These are phyloP conservation scores for Rauvolfia tetraphylla DNA, from an alignment of 257 asterid species.

Conservation along the genomic window DNA sequence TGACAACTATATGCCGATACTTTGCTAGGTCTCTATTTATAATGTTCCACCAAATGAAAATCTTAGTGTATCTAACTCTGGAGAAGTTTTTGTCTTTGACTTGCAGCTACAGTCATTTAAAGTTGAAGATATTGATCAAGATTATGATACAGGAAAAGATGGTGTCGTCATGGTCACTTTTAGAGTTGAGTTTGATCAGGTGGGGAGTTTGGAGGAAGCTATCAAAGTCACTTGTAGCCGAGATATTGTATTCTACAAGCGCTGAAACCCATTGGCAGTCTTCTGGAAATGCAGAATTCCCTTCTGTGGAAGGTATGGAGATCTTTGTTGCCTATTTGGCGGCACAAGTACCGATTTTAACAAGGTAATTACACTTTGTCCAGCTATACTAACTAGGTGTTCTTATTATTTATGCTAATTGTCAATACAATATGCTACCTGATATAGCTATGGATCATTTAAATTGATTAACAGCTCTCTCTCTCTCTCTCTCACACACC, in stretches of 20 bases:
- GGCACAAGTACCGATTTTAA: background rate
- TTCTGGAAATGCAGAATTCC: background rate
- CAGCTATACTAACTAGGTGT: background rate
- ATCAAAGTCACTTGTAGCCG: conserved; percentile 70
- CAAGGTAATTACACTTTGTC: background rate
- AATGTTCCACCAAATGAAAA: background rate
- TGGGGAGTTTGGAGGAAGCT: conserved; percentile 74
- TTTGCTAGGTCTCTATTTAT: background rate
- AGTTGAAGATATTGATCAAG: conserved; percentile 93
- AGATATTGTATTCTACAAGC: conserved; percentile 67
- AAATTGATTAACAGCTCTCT: background rate
- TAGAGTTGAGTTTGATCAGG: conserved; percentile 81
- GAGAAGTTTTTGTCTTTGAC: background rate
- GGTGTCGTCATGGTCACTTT: conserved; percentile 69
- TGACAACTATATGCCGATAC: background rate
- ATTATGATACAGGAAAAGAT: conserved; percentile 87
- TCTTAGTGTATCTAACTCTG: background rate
- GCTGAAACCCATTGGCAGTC: conserved; percentile 20
- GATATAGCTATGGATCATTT: background rate
- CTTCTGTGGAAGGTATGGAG: background rate
- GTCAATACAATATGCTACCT: background rate
- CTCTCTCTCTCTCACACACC: no score
- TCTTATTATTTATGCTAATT: background rate
- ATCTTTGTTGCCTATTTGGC: background rate
- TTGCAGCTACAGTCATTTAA: conserved; percentile 79